Percentiles rank a stretch among this genome's conserved stretches.
phyloP scores from a whole-genome alignment of 2,329 filamentous ascomycete species.

The Ambrosiella beaveri region DNA sequence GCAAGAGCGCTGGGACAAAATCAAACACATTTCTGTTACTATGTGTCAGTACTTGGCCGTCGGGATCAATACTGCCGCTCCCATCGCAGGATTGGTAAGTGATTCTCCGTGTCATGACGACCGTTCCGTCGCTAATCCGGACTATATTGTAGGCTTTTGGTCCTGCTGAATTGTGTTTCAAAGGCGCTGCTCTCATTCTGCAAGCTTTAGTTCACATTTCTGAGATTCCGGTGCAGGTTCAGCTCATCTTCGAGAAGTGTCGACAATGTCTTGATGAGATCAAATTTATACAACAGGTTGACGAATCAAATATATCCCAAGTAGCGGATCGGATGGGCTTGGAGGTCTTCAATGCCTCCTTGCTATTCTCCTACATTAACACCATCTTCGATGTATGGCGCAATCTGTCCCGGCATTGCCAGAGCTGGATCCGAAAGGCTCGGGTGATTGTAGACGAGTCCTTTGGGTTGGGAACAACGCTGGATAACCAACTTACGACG shows the following conservation, averaged over 20 bases:
- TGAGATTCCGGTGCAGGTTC: conserved; percentile 1
- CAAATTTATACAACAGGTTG: not conserved
- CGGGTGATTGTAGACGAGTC: not conserved
- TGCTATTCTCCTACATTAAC: conserved; percentile 3
- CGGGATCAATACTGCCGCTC: not conserved
- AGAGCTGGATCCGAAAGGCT: not conserved
- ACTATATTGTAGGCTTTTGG: not conserved
- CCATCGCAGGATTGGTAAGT: conserved; percentile 1
- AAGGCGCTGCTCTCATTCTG: conserved; percentile 2
- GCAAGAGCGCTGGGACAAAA: too few species aligned
- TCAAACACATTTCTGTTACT: not conserved
- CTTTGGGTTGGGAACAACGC: not conserved
- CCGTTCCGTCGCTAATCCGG: not conserved
- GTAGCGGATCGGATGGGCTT: not conserved
- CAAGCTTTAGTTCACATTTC: not conserved
- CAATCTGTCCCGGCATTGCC: not conserved
- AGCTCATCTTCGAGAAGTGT: not conserved
- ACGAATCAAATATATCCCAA: not conserved
- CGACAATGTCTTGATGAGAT: not conserved
- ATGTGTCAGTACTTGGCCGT: not conserved
- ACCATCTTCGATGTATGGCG: conserved; percentile 3
- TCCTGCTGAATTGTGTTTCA: conserved; percentile 5
- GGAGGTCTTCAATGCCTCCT: not conserved
- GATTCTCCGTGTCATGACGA: not conserved
- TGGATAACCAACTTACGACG: not conserved